Evolutionary conservation across 2,329 filamentous ascomycete genomes (phyloP).

Genomic region (Coccinonectria pachysandricola): DNA sequence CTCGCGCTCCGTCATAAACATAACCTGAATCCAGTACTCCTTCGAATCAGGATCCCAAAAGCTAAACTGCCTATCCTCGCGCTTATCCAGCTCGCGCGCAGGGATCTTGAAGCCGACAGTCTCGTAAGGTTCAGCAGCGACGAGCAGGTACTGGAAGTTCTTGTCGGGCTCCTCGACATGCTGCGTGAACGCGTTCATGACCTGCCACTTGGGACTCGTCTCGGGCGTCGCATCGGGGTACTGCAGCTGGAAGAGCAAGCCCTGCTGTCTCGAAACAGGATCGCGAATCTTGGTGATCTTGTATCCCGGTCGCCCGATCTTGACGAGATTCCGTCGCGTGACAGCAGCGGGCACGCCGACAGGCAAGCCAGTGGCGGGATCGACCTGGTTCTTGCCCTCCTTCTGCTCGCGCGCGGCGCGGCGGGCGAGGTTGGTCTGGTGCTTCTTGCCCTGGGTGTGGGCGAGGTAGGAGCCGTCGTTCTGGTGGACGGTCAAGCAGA

Average conservation of each 20-base stretch:
- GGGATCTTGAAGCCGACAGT: conserved; percentile 95
- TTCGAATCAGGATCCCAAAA: conserved; percentile 95
- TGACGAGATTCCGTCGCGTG: conserved; percentile 68
- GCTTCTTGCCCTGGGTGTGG: conserved; percentile 96
- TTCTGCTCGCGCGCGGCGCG: conserved; percentile 93
- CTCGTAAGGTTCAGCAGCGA: conserved; percentile 96
- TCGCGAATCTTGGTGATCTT: conserved; percentile 96
- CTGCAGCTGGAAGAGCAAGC: conserved; percentile 89
- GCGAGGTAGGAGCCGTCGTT: conserved; percentile 98
- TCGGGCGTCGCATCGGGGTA: conserved; percentile 81
- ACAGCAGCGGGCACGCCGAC: conserved; percentile 64
- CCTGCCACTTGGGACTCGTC: conserved; percentile 72
- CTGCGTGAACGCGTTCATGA: conserved; percentile 98
- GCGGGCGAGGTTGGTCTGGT: conserved; percentile 94
- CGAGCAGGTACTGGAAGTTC: conserved; percentile 85
- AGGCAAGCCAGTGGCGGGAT: conserved; percentile 59
- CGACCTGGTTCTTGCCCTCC: conserved; percentile 64
- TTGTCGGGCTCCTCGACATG: conserved; percentile 91
- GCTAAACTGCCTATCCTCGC: conserved; percentile 79
- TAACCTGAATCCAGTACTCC: conserved; percentile 95
- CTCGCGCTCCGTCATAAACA: conserved; percentile 97
- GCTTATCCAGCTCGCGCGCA: conserved; percentile 80
- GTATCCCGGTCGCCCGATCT: conserved; percentile 93
- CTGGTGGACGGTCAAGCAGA: conserved; percentile 95
- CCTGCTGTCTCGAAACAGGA: conserved; percentile 77